Percentiles rank a stretch among this genome's conserved stretches.
Conservation (phyloP, 768 basidiomycete species). For the Strobilomyces echinocephalus region DNA sequence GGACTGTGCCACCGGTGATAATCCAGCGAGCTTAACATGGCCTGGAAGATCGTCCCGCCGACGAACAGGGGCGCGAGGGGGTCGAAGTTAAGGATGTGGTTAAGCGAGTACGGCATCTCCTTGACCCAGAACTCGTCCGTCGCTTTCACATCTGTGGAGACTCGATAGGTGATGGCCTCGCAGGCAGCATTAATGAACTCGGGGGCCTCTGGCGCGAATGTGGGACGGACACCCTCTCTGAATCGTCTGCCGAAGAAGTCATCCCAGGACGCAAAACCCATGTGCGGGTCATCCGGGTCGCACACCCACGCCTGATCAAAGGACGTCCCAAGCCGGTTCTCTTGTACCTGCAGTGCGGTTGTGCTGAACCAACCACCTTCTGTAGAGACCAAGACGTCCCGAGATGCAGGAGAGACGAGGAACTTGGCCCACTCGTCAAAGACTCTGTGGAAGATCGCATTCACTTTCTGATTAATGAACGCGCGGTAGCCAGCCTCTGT, state of each 20-base stretch:
- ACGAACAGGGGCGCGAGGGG: constrained; percentile 37
- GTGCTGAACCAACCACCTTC: not conserved
- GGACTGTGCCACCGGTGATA: constrained; percentile 37
- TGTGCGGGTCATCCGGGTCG: not conserved
- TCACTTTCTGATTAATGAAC: constrained; percentile 37
- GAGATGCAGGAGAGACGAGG: not conserved
- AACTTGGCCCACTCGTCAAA: constrained; percentile 47
- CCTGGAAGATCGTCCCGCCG: constrained; percentile 53
- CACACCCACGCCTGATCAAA: not conserved
- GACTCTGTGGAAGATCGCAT: constrained; percentile 42
- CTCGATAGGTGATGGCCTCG: constrained; percentile 47
- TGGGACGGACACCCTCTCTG: not conserved
- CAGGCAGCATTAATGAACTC: constrained; percentile 47
- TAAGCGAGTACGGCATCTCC: constrained; percentile 54
- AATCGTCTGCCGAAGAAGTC: not conserved
- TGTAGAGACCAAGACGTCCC: not conserved
- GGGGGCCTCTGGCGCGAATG: not conserved
- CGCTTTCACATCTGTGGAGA: constrained; percentile 35
- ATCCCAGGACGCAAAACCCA: not conserved
- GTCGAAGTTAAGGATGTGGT: constrained; percentile 48
- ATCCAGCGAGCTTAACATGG: constrained; percentile 48
- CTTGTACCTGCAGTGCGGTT: not conserved
- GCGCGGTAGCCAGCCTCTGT: constrained; percentile 19
- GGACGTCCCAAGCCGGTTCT: not conserved
- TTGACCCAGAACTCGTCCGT: constrained; percentile 58